Conservation (phyloP, 179 eudicot species). For the Silene vulgaris region DNA sequence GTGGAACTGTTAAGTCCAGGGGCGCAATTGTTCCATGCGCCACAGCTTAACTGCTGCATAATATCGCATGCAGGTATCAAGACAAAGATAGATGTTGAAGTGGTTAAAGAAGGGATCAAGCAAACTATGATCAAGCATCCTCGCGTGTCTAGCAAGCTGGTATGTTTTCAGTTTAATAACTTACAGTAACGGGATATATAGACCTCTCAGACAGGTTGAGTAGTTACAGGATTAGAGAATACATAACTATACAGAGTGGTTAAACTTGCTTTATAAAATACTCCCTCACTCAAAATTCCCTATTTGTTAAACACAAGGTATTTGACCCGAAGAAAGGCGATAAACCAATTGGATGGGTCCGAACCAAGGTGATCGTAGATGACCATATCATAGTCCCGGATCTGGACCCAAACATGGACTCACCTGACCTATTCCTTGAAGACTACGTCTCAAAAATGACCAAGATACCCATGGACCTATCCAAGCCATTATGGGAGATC, state of each 20-base stretch:
- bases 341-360: constrained; percentile 32
- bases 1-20: constrained; percentile 39
- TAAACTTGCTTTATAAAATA: neutral
- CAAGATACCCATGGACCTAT: constrained; percentile 36
- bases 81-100: constrained; percentile 24
- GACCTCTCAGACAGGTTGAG: neutral
- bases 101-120: constrained; percentile 26
- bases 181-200: neutral
- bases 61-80: constrained; percentile 30
- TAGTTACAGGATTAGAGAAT: neutral
- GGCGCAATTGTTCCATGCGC: constrained; percentile 35
- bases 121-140: constrained; percentile 38
- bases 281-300: neutral
- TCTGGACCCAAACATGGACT: constrained; percentile 35
- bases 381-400: constrained; percentile 45
- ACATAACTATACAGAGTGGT: no score
- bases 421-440: constrained; percentile 51
- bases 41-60: constrained; percentile 35
- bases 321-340: constrained; percentile 26
- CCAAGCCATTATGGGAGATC: constrained; percentile 76
- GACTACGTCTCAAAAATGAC: constrained; percentile 50
- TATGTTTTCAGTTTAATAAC: neutral
- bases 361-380: constrained; percentile 33
- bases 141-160: constrained; percentile 41
- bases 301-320: constrained; percentile 17